Base-by-base conservation (phyloP, 2,329 filamentous ascomycete genomes). In the Fusarium virguliforme region DNA sequence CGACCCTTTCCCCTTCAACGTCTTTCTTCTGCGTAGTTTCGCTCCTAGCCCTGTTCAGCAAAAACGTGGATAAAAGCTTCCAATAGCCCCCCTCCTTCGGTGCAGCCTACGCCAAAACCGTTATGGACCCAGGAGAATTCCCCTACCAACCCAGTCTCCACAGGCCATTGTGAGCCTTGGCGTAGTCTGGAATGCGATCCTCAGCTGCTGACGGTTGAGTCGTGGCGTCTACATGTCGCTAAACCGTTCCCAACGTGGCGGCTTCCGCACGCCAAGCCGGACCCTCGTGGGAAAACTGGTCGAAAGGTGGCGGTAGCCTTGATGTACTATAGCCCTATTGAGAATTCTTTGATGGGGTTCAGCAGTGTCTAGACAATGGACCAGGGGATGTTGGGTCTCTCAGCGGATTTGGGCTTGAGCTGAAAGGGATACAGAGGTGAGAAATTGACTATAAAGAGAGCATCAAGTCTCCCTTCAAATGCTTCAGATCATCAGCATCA, bases 181-280 rank as follows among this genome's bases (percentile, higher is more conserved):
- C 34, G 51, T 4, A n/a, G 46, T 63, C 69, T 70, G 63, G 69
- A 72, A 66, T 55, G 22, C 12, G 9, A 18, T 26, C 22, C 55
- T 54, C 40, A 60, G 54, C 34, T 41, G 28, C 50, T 62, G 65
- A 51, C 54, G 30, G n/a, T 62, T 70, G 43, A 51, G 38, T 18
- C 9, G 69, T 72, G 69, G 68, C 69, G 69, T 72, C 51, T 58
- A 62, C 32, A 37, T 63, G 37, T 62, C 3, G 24, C 65, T 58
- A 72, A 56, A 61, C 48, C n/a, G 38, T 40, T 60, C 22, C 51
- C 32, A 67, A 41, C 54, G 35, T 50, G 68, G 18, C 57, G n/a
- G 41, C 32, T 40, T 24, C 57, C 12, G 8, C 12, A 9, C 57
- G 43, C 57, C 37, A 53, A 60, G 18, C 7, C 34, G 30, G 43